These are phyloP conservation scores for Candida methanosorbosa DNA, from an alignment of 805 yeast genomes.

Conservation along the genomic window DNA sequence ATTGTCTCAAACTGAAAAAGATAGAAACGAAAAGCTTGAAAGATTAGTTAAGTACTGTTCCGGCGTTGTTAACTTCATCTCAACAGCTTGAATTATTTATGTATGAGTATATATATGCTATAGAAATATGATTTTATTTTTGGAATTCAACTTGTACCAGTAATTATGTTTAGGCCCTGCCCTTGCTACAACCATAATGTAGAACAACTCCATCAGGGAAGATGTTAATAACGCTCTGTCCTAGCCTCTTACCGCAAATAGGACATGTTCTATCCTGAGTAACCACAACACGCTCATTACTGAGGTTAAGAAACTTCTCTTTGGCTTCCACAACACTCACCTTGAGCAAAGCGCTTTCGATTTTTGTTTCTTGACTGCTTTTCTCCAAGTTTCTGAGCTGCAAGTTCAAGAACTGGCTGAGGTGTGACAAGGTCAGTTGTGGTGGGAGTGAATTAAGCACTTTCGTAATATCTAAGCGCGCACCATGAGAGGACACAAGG, in stretches of 20 bases:
- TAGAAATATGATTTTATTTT: neutral
- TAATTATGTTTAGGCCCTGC: too few relatives aligned
- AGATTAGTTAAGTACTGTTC: conserved; percentile 69
- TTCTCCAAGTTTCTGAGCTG: conserved; percentile 34
- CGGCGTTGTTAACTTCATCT: conserved; percentile 61
- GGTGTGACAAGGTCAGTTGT: conserved; percentile 31
- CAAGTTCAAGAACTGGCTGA: conserved; percentile 36
- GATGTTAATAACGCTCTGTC: conserved; percentile 41
- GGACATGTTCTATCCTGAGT: conserved; percentile 41
- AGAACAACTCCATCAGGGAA: conserved; percentile 35
- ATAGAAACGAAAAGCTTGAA: conserved; percentile 45
- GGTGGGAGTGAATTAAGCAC: conserved; percentile 47
- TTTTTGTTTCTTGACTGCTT: conserved; percentile 27
- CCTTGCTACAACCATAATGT: conserved; percentile 53
- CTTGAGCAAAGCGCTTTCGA: conserved; percentile 43
- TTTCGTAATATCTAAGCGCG: conserved; percentile 21
- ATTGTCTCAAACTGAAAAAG: conserved; percentile 37
- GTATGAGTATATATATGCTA: conserved; percentile 1
- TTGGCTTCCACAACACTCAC: conserved; percentile 40
- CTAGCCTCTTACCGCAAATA: conserved; percentile 50
- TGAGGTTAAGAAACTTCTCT: conserved; percentile 23
- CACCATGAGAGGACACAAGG: conserved; percentile 35
- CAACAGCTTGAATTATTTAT: conserved; percentile 25
- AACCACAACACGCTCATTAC: conserved; percentile 25
- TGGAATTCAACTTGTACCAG: neutral